These are phyloP conservation scores for Carex littledalei DNA, from an alignment of 176 grass and related monocot species.

Conservation along the genomic window DNA sequence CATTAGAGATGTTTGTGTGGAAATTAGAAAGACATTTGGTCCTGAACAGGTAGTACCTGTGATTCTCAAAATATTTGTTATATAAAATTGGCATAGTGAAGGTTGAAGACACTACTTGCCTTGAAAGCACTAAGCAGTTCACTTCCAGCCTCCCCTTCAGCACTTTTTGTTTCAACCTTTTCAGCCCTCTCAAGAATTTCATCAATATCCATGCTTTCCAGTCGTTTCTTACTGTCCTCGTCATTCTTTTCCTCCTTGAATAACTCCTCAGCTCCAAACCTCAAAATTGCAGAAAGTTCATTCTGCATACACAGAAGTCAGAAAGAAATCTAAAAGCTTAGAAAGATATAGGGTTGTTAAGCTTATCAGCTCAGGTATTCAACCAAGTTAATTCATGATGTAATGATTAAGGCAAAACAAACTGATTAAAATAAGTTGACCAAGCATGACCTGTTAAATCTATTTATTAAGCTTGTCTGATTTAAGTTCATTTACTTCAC, in stretches of 20 bases:
- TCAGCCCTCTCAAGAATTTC: conserved; percentile 99
- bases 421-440: background rate
- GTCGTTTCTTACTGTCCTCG: conserved; percentile 80
- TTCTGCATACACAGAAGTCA: conserved; percentile 39
- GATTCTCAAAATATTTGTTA: no score
- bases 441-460: background rate
- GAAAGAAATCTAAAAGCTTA: background rate
- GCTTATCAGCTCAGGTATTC: background rate
- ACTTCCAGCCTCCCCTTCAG: conserved; percentile 77
- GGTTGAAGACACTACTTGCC: conserved; percentile 43
- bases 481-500: background rate
- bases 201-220: conserved; percentile 99
- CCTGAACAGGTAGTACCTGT: background rate
- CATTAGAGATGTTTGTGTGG: background rate
- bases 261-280: conserved; percentile 94
- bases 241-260: conserved; percentile 98
- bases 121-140: conserved; percentile 98
- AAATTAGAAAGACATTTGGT: background rate
- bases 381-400: background rate
- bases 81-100: background rate
- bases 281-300: conserved; percentile 98
- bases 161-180: conserved; percentile 84
- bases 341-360: background rate
- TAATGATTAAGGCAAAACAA: background rate
- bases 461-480: background rate